Conservation (phyloP, 257 asterid genomes). For the Hygrophila difformis region DNA sequence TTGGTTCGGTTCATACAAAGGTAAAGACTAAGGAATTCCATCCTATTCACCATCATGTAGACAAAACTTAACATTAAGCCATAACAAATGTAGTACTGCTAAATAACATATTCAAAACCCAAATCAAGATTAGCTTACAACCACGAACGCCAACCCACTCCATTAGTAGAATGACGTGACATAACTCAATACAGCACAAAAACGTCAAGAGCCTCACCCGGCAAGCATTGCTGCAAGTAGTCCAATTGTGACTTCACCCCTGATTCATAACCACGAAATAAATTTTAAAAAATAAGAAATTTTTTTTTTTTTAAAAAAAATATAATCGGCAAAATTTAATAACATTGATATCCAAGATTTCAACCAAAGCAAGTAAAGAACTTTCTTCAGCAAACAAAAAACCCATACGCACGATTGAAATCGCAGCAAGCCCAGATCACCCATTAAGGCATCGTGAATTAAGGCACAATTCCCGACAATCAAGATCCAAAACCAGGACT, state of each 20-base stretch:
- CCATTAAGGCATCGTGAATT: slow-evolving; percentile 19
- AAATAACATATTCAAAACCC: too few relatives aligned
- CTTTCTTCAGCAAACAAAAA: slow-evolving; percentile 12
- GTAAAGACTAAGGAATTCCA: too few relatives aligned
- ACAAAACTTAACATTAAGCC: too few relatives aligned
- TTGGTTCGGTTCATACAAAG: too few relatives aligned
- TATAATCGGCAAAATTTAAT: too few relatives aligned
- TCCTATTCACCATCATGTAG: too few relatives aligned
- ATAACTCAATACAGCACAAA: slow-evolving; percentile 3
- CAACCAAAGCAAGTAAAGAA: slow-evolving; percentile 7
- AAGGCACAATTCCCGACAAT: slow-evolving; percentile 16
- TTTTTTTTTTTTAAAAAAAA: too few relatives aligned
- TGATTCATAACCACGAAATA: slow-evolving; percentile 21
- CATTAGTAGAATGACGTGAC: background rate
- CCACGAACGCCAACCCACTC: background rate
- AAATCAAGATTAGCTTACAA: background rate
- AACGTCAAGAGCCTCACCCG: slow-evolving; percentile 42
- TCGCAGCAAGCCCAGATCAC: slow-evolving; percentile 33
- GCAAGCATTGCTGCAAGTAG: slow-evolving; percentile 85
- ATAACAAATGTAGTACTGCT: too few relatives aligned
- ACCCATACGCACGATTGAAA: slow-evolving; percentile 19
- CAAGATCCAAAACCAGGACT: slow-evolving; percentile 13
- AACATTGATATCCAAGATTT: too few relatives aligned
- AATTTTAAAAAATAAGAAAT: too few relatives aligned
- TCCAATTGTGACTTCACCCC: slow-evolving; percentile 94